Evolutionary conservation across 2,329 filamentous ascomycete species (phyloP), one percentile per base, ranked within the genome.

Genomic region (Curvularia eragrostidis): DNA sequence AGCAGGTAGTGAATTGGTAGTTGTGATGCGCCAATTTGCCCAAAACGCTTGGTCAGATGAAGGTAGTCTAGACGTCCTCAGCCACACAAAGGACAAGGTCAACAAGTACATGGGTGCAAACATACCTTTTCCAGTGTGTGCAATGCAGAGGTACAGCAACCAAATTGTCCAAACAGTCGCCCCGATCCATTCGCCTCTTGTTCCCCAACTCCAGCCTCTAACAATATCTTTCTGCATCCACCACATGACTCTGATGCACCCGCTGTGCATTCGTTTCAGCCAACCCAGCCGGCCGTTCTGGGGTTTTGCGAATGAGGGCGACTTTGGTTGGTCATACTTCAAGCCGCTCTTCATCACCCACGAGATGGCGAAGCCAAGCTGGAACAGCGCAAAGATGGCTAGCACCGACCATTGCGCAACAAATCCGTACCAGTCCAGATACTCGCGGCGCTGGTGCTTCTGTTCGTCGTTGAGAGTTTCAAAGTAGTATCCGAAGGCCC

Each of bases 11-110:
- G 85, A 2, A 87, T 70, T 1, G 86, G 86, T 1, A 78, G 70
- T 64, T 88, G 86, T 8, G 85, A 87, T 5, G 85, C 79, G 21
- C 79, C 84, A 48, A 88, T 79, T 46, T 85, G 84, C 18, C 83
- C 86, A 52, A 88, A 80, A 5, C 85, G 82, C 74, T 87, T 88
- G 23, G 86, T 88, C 23, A 88, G 75, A 70, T 88, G 86, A 28
- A 88, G 78, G 55, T 88, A 88, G 71, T 88, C 86, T 87, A 49
- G 3, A 2, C 28, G 5, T 26, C 24, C 34, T 62, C 21, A 58
- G 51, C 39, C 24, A 19, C 4, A 49, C 5, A 12, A 36, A 19
- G 18, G n/a, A 21, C 21, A 12, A 18, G 7, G 23, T 12, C 26
- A 26, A 21, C 18, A n/a, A 5, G 3, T 5, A 15, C n/a, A n/a